Evolutionary conservation across 495 filamentous ascomycete species (phyloP).

Genomic region (Hypoxylon rickii): DNA sequence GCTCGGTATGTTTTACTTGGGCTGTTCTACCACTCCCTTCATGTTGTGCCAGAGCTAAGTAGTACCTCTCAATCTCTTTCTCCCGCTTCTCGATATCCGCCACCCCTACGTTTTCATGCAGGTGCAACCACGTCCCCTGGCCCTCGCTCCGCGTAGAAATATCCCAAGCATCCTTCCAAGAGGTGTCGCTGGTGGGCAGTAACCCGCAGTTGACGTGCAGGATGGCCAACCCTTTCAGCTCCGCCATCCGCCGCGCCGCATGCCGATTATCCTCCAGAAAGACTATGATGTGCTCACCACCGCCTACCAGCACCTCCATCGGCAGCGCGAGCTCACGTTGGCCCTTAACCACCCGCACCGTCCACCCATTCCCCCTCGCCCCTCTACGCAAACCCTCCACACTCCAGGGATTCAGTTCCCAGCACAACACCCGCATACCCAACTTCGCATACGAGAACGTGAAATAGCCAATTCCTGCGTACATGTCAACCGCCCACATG

Average conservation of each 20-base stretch:
- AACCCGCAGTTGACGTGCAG: constrained; percentile 82
- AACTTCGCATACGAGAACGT: constrained; percentile 75
- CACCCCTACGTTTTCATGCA: constrained; percentile 82
- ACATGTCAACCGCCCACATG: constrained; percentile 74
- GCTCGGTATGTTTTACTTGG: constrained; percentile 70
- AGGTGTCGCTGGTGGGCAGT: constrained; percentile 67
- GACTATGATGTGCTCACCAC: constrained; percentile 57
- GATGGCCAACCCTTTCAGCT: constrained; percentile 31
- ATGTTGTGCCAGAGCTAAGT: constrained; percentile 39
- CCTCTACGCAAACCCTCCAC: constrained; percentile 79
- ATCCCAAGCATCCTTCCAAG: constrained; percentile 69
- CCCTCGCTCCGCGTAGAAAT: constrained; percentile 34
- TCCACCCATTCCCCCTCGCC: constrained; percentile 69
- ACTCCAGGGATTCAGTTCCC: constrained; percentile 89
- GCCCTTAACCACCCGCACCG: constrained; percentile 53
- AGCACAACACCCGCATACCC: constrained; percentile 79
- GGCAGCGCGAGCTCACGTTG: constrained; percentile 32
- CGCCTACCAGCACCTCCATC: constrained; percentile 31
- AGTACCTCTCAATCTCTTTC: constrained; percentile 48
- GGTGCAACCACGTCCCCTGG: constrained; percentile 70
- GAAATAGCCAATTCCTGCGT: constrained; percentile 93
- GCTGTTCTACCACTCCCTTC: constrained; percentile 31
- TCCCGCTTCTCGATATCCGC: constrained; percentile 62
- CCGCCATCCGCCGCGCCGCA: constrained; percentile 55
- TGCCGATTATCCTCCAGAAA: constrained; percentile 72